Base-by-base conservation (phyloP, 2,329 filamentous ascomycete species). In the Metarhizium rileyi region DNA sequence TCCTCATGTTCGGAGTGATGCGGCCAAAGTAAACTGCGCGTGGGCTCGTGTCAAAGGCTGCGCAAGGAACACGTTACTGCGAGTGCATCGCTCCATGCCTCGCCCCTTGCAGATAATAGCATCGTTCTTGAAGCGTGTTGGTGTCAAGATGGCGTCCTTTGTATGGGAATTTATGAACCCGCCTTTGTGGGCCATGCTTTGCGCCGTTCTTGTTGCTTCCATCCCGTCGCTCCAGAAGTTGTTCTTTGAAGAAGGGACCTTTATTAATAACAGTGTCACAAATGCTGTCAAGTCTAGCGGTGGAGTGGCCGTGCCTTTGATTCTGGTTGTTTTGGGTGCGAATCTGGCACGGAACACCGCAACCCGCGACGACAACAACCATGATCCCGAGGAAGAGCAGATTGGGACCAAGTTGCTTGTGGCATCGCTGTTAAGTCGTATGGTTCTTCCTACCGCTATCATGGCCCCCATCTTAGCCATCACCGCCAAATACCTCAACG, bases 161-260 rank as follows among this genome's bases (percentile, higher is more conserved):
- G 64, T 90, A 12, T 93, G 87, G 86, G 86, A 87, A 44, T 95
- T 96, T 66, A 97, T 98, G 91, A 97, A 97, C 68, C 91, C 93
- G 40, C 93, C 93, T 1, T 81, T 98, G 25, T 97, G 90, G 90
- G 90, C 93, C 27, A 97, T 98, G 93, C 72, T 97, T 30, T 73
- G 83, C 36, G 88, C 93, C n/a, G 84, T 97, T 43, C 70, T 95
- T 46, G 87, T 98, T 5, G 93, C 93, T 3, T 95, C 90, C 1
- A 80, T 96, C 5, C 93, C 93, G 0, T 63, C 73, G 1, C 77
- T 98, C 7, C 91, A 98, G 65, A 73, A 76, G 38, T 70, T 93
- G 18, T 96, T 98, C 72, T 98, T 97, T 68, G 76, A 83, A 47
- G 82, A 90, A 35, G 91, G 87, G 18, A 90, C 90, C 0, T 95